These are phyloP conservation scores for Bipolaris sorokiniana DNA, from an alignment of 2,329 filamentous ascomycete genomes.

Conservation along the genomic window DNA sequence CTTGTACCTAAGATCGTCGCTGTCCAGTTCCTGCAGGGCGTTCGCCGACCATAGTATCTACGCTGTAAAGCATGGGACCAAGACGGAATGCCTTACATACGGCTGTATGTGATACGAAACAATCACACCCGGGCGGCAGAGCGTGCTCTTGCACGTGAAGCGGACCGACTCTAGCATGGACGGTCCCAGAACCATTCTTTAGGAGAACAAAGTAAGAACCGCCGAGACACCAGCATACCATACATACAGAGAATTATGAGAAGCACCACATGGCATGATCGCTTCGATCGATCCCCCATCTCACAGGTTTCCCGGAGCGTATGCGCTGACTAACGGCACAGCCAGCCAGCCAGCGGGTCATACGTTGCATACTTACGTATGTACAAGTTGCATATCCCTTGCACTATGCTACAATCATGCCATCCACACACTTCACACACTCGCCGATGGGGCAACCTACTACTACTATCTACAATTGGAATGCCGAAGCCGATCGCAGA, in stretches of 20 bases:
- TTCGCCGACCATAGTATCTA: not conserved
- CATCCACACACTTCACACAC: no score
- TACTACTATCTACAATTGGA: no score
- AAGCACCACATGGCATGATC: not conserved
- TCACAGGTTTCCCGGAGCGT: no score
- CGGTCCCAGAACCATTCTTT: conserved; percentile 17
- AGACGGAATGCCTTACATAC: conserved; percentile 21
- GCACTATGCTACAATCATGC: no score
- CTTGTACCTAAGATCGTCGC: not conserved
- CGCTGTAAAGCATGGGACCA: not conserved
- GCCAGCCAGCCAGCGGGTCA: no score
- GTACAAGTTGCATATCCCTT: no score
- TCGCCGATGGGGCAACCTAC: no score
- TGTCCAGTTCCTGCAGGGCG: not conserved
- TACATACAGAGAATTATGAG: not conserved
- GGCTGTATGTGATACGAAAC: conserved; percentile 25
- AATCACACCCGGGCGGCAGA: conserved; percentile 23
- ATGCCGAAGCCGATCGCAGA: no score
- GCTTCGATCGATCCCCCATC: not conserved
- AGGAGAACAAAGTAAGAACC: conserved; percentile 18
- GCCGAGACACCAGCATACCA: conserved; percentile 23
- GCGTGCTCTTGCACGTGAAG: conserved; percentile 23
- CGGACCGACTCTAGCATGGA: conserved; percentile 15
- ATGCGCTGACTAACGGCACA: no score
- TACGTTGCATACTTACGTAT: no score